Percentiles rank a stretch among this genome's conserved stretches.
Evolutionary conservation across 495 filamentous ascomycete genomes (phyloP).

Genomic region (Trichoderma parareesei): DNA sequence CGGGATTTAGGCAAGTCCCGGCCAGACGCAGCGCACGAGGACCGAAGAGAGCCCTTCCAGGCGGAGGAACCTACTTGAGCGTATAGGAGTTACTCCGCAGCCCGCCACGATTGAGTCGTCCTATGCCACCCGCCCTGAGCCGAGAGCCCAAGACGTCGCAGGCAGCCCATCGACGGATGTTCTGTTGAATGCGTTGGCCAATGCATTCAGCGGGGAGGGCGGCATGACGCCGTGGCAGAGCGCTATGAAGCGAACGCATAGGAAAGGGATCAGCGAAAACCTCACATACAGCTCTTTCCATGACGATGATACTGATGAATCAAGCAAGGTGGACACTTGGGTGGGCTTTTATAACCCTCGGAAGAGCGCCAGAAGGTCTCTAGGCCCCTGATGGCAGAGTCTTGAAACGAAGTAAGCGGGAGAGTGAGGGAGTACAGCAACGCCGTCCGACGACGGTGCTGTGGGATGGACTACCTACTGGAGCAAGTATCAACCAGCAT

Average conservation of each 20-base stretch:
- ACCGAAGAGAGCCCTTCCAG: constrained; percentile 2
- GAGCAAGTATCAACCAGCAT: neutral
- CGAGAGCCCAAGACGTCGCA: no score
- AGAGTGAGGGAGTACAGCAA: neutral
- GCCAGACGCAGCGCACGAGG: neutral
- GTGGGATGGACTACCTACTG: neutral
- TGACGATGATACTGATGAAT: neutral
- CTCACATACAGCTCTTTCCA: neutral
- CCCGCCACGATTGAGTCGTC: neutral
- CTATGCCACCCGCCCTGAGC: neutral
- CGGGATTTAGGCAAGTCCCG: neutral
- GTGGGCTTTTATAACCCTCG: constrained; percentile 4
- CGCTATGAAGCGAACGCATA: neutral
- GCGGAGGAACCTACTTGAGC: neutral
- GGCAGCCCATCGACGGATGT: no score
- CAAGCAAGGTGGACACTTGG: neutral
- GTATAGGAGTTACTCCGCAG: neutral
- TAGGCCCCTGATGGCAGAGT: neutral
- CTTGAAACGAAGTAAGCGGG: neutral
- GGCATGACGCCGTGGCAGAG: neutral
- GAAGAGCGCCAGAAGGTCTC: neutral
- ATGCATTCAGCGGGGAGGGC: neutral
- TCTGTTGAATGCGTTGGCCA: no score
- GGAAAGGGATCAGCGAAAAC: constrained; percentile 1
- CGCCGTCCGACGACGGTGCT: neutral